Base-by-base conservation (phyloP, 2,329 filamentous ascomycete genomes). In the Penicillium sp. region DNA sequence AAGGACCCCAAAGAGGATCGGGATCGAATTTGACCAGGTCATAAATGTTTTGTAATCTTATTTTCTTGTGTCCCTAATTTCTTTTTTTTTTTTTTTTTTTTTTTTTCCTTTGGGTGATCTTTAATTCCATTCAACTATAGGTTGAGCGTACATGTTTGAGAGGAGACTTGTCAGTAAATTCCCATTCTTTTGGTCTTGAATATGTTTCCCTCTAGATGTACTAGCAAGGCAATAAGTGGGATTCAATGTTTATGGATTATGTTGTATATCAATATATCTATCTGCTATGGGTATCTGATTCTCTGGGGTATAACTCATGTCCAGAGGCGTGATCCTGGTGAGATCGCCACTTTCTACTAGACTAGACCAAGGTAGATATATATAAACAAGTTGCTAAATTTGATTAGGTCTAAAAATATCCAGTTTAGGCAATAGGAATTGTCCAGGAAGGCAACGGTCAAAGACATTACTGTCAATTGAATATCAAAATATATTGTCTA, bases 1-100 rank as follows among this genome's bases (percentile, higher is more conserved):
- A 76, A 74, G 53, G 74, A 76, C 59, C 61, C 73, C 39, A 76
- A 72, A 62, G 74, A 77, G 61, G 74, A 77, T 52, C 72, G 71
- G 60, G 74, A 77, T 54, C 72, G 70, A 44, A 62, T 65, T 32
- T 74, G 56, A 71, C 34, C n/a, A 16, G 34, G 35, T 31, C 46
- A 55, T 45, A 46, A 50, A 39, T 53, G 52, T 44, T 59, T 66
- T 66, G 59, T 66, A 61, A 60, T 62, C 54, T 61, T 63, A 61
- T 46, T 61, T 50, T 52, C 42, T 53, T 60, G 42, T 57, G 43
- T 43, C 50, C 50, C 48, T 59, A 57, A 57, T 62, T 53, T 57
- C 45, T 59, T 58, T 37, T 24, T 13, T 35, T 51, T n/a, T n/a
- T n/a, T n/a, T n/a, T n/a, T n/a, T n/a, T n/a, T n/a, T n/a, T n/a